Conservation (phyloP, 2,329 filamentous ascomycete species). For the Fusarium luffae region DNA sequence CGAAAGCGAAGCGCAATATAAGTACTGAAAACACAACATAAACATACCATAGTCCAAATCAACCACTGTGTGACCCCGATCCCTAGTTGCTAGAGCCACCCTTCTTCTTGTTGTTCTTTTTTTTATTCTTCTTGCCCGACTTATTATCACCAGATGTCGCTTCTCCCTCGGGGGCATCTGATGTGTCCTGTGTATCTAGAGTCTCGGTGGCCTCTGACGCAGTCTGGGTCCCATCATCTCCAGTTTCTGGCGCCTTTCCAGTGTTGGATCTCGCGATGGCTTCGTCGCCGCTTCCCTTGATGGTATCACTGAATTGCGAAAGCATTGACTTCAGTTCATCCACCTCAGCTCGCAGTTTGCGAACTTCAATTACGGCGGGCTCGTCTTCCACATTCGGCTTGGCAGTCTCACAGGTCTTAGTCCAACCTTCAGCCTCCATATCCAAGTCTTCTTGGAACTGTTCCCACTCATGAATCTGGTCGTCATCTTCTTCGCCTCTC, state of each 20-base stretch:
- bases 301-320: conserved; percentile 46
- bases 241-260: conserved; percentile 16
- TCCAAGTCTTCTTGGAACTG: conserved; percentile 78
- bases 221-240: conserved; percentile 16
- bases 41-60: neutral
- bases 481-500: conserved; percentile 88
- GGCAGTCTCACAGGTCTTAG: conserved; percentile 78
- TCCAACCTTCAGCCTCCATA: conserved; percentile 87
- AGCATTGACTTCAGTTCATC: conserved; percentile 66
- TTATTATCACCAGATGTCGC: conserved; percentile 33
- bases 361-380: conserved; percentile 75
- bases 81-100: conserved; percentile 28
- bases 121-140: conserved; percentile 41
- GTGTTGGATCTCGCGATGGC: conserved; percentile 1
- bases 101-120: conserved; percentile 46
- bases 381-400: conserved; percentile 87
- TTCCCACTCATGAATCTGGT: conserved; percentile 93
- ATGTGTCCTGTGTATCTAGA: conserved; percentile 20
- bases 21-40: neutral
- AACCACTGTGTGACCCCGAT: neutral
- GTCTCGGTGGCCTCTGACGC: conserved; percentile 26
- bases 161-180: conserved; percentile 30
- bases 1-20: neutral
- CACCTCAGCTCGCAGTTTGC: conserved; percentile 68
- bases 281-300: conserved; percentile 25